Conservation (phyloP, 257 asterid genomes). For the Solanum rostratum region DNA sequence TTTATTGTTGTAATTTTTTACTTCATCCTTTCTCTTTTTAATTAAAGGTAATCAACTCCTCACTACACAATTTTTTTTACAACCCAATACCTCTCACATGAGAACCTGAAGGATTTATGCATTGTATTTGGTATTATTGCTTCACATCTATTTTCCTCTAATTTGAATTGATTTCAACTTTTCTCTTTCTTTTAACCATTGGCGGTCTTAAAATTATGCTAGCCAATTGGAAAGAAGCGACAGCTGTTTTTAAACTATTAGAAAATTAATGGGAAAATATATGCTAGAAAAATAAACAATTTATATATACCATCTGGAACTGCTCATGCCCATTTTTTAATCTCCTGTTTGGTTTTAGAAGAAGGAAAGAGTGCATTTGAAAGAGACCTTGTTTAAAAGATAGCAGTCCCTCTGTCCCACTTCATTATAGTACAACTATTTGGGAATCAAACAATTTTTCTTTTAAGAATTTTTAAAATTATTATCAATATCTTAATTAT, state of each 20-base stretch:
- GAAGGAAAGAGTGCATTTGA: not conserved
- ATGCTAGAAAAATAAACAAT: not conserved
- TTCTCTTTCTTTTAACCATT: not conserved
- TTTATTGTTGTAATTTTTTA: not conserved
- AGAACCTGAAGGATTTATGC: not conserved
- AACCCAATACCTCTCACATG: not conserved
- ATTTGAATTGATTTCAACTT: not conserved
- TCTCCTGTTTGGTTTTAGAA: not conserved
- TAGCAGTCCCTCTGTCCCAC: not conserved
- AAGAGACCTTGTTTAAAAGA: not conserved
- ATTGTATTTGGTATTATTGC: not conserved
- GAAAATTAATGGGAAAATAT: not conserved
- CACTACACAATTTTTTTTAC: not conserved
- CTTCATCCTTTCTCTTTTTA: not conserved
- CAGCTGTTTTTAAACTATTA: not conserved
- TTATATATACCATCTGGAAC: not conserved
- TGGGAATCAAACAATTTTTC: not conserved
- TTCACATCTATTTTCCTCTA: not conserved
- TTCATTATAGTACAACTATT: not conserved
- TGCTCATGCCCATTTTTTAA: not conserved
- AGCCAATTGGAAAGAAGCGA: not conserved
- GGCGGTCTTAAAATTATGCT: not conserved
- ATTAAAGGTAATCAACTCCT: not conserved
- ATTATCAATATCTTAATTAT: no score
- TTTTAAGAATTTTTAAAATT: no score